Conservation (phyloP, 176 grass and related monocot genomes). For the Aechmea fasciata region DNA sequence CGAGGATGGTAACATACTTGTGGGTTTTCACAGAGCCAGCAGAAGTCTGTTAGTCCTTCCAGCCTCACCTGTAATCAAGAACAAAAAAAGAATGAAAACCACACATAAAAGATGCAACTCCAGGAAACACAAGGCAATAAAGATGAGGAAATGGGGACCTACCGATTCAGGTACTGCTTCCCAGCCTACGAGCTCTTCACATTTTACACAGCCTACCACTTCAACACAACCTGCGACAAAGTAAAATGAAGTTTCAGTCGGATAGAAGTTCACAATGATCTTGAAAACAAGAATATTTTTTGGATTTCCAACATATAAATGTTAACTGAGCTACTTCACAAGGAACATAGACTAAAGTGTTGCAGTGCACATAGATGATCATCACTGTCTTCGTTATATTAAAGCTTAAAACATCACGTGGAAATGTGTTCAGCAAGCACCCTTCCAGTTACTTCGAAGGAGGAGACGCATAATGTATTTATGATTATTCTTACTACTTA, state of each 20-base stretch:
- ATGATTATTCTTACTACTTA: no score
- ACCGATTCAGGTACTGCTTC: constrained; percentile 70
- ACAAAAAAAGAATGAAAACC: constrained; percentile 6
- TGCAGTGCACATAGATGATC: not conserved
- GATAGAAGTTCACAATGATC: not conserved
- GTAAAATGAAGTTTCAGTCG: not conserved
- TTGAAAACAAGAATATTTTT: not conserved
- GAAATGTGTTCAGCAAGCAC: not conserved
- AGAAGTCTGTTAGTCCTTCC: constrained; percentile 72
- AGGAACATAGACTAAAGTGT: not conserved
- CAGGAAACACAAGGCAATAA: not conserved
- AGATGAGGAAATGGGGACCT: not conserved
- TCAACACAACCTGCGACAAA: constrained; percentile 60
- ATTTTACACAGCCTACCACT: constrained; percentile 68
- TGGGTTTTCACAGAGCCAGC: constrained; percentile 83
- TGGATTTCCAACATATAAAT: not conserved
- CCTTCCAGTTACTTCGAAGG: not conserved
- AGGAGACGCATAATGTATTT: no score
- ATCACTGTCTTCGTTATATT: not conserved
- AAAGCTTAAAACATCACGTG: not conserved
- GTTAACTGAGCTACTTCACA: not conserved
- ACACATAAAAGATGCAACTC: not conserved
- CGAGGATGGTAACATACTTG: constrained; percentile 26
- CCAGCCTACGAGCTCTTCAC: constrained; percentile 60
- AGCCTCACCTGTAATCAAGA: constrained; percentile 60